Conservation (phyloP, 169 alveolate species). For the Amoebophrya sp. region DNA sequence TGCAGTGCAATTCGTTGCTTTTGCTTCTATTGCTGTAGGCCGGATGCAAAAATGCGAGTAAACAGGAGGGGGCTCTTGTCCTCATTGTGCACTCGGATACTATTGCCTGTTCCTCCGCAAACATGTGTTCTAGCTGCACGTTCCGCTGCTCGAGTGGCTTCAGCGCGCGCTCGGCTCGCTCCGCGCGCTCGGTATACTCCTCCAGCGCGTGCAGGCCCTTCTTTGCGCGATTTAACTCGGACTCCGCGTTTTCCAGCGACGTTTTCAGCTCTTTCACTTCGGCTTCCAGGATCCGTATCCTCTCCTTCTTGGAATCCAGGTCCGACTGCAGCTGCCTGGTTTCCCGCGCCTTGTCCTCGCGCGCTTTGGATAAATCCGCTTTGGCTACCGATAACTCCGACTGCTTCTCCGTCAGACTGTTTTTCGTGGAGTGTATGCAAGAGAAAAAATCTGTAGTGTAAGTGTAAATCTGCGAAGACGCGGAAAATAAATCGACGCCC, state of each 20-base stretch:
- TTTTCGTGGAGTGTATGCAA: no score
- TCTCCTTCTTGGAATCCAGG: background rate
- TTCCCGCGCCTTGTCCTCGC: background rate
- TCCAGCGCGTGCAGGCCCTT: background rate
- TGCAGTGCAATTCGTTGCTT: no score
- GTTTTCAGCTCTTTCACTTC: background rate
- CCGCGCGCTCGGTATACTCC: slow-evolving; percentile 39
- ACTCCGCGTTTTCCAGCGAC: background rate
- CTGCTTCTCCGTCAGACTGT: no score
- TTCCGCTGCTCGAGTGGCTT: background rate
- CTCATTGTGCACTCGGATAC: no score
- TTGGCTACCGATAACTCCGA: no score
- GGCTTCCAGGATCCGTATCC: background rate
- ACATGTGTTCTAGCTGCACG: background rate
- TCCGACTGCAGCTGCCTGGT: background rate
- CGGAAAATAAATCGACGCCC: no score
- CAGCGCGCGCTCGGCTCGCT: slow-evolving; percentile 40
- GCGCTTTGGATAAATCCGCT: background rate
- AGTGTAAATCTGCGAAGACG: no score
- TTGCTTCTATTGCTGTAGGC: no score
- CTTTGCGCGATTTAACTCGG: background rate
- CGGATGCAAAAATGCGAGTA: no score
- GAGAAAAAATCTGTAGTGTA: no score
- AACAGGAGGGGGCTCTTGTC: no score
- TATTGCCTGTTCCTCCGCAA: background rate